phyloP scores from a whole-genome alignment of 495 filamentous ascomycete species.

The Aspergillus sclerotiicarbonarius region DNA sequence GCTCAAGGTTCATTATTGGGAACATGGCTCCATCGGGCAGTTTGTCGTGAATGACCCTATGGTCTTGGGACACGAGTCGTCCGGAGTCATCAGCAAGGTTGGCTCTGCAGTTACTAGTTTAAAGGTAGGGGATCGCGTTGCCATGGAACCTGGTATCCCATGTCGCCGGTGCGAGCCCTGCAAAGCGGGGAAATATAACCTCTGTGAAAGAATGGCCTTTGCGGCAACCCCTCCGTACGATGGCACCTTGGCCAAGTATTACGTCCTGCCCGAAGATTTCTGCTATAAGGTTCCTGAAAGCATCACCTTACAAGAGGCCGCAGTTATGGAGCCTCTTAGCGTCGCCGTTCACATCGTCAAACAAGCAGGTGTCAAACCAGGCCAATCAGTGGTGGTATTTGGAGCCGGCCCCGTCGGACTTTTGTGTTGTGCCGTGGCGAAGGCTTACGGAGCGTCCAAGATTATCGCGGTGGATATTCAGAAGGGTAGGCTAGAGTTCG shows the following conservation, averaged over 20 bases:
- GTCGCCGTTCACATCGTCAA: conserved; percentile 56
- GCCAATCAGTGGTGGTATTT: conserved; percentile 53
- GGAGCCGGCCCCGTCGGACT: conserved; percentile 56
- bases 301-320: conserved; percentile 50
- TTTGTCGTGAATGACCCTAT: conserved; percentile 82
- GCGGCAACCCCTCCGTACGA: conserved; percentile 55
- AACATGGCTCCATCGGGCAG: conserved; percentile 75
- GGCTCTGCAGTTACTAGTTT: conserved; percentile 52
- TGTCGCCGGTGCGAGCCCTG: conserved; percentile 54
- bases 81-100: conserved; percentile 67
- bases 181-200: conserved; percentile 52
- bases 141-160: conserved; percentile 53
- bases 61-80: conserved; percentile 91
- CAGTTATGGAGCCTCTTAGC: conserved; percentile 53
- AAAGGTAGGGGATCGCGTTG: conserved; percentile 49
- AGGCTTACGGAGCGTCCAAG: conserved; percentile 49
- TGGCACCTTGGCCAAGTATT: conserved; percentile 56
- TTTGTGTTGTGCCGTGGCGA: conserved; percentile 53
- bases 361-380: conserved; percentile 42
- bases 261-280: conserved; percentile 54
- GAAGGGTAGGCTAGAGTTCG: conserved; percentile 50
- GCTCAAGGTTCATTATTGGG: conserved; percentile 77
- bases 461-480: conserved; percentile 57
- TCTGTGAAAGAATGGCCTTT: conserved; percentile 52
- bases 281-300: conserved; percentile 51